Evolutionary conservation across 768 basidiomycete species (phyloP), one percentile per base, ranked within the genome.

Genomic region (Mycena belliarum): DNA sequence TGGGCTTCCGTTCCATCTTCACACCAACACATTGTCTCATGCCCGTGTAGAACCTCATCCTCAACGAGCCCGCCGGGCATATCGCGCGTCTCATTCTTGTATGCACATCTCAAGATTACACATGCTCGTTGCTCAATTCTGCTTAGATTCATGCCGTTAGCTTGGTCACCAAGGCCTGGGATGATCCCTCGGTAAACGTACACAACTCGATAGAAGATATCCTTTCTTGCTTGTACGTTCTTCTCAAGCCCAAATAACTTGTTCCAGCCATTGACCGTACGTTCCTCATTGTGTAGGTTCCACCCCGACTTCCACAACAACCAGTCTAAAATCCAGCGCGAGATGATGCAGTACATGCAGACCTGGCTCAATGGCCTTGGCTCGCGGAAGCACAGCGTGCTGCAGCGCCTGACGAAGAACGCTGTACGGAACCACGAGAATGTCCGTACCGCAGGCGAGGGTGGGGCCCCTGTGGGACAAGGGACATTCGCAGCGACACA

Each of bases 31-130:
- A n/a, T 32, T 45, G 57, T 48, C 55, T 54, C 40, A 71, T 45
- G 21, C 43, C 6, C 18, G 52, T 28, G 26, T 35, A 88, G 89
- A 89, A 90, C 68, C 75, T 90, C 25, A 87, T 91, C 46, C 73
- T 94, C 16, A 94, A 94, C 61, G 89, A 93, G 66, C 88, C 91
- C 3, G 92, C 92, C 8, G 91, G 92, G 0, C 76, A 84, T 58
- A 67, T 93, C 35, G 91, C 89, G 2, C 84, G 80, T 65, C 76
- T 85, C 55, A 77, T 93, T 38, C 79, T 93, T 16, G 86, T 88
- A 66, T 26, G 47, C 52, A 37, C 32, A 6, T 42, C 1, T 20
- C 26, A 14, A n/a, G n/a, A 6, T 14, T 25, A 14, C 5, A 21
- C n/a, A 10, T 40, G n/a, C 16, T 38, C 5, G 48, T 50, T 33